Percentiles rank a stretch among this genome's conserved stretches.
Conservation (phyloP, 2,329 filamentous ascomycete genomes). For the Neofusicoccum ribis region DNA sequence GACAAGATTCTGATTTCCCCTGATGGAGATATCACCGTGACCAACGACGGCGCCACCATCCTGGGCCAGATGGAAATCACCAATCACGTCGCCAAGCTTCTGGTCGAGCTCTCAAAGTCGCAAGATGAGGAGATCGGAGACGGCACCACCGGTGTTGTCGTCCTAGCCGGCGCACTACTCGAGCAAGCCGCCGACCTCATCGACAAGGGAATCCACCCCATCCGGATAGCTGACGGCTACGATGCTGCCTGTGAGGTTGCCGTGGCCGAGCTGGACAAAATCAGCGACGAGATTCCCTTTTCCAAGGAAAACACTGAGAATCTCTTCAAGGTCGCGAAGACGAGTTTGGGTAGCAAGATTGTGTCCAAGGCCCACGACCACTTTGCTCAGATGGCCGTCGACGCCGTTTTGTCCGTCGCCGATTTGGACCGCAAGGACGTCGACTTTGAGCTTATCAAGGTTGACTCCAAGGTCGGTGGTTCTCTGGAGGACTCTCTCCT, state of each 20-base stretch:
- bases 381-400: conserved; percentile 95
- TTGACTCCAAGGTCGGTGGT: conserved; percentile 96
- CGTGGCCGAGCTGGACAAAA: conserved; percentile 85
- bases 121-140: conserved; percentile 99
- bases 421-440: conserved; percentile 96
- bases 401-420: conserved; percentile 93
- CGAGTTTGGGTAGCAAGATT: conserved; percentile 96
- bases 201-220: conserved; percentile 99
- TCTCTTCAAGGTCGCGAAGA: conserved; percentile 91
- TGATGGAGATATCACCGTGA: conserved; percentile 98
- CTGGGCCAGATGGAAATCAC: conserved; percentile 97
- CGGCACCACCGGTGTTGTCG: conserved; percentile 95
- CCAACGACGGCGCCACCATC: conserved; percentile 98
- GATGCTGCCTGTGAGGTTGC: conserved; percentile 97
- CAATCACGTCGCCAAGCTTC: conserved; percentile 95
- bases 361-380: conserved; percentile 98
- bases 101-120: conserved; percentile 96
- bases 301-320: conserved; percentile 77
- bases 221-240: conserved; percentile 96
- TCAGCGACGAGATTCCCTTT: conserved; percentile 90
- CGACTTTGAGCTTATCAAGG: conserved; percentile 98
- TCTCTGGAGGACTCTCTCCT: conserved; percentile 89
- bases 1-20: conserved; percentile 99
- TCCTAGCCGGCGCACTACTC: conserved; percentile 87
- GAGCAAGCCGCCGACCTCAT: conserved; percentile 97